A percentile compares a stretch with the other conserved stretches of the same genome.
phyloP scores from a whole-genome alignment of 306 rosid species.

The Alnus rubra region DNA sequence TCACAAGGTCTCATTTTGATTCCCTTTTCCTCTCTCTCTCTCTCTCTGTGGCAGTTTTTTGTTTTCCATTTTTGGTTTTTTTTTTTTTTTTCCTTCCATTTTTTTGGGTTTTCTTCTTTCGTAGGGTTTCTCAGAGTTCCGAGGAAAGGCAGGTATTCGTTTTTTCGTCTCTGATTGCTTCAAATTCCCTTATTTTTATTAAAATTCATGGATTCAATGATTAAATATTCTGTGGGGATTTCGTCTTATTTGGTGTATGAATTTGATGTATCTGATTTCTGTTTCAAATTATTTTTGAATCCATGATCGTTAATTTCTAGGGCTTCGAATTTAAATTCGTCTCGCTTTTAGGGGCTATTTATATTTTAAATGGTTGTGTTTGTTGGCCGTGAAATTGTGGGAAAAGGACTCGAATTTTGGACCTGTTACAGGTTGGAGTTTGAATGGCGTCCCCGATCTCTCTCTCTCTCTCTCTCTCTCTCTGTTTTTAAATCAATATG shows the following conservation, averaged over 20 bases:
- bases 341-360: not conserved
- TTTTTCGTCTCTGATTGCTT: conserved; percentile 1
- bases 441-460: not conserved
- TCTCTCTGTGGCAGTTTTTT: not conserved
- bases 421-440: not conserved
- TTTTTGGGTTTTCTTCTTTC: conserved; percentile 2
- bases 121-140: not conserved
- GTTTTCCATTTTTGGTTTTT: not conserved
- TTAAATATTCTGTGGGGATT: not conserved
- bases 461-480: not conserved
- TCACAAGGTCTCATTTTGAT: not conserved
- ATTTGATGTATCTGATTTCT: not conserved
- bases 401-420: not conserved
- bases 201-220: not conserved
- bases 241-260: not conserved
- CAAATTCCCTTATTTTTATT: not conserved
- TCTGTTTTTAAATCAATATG: not conserved
- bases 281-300: not conserved
- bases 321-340: not conserved
- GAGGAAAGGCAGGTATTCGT: conserved; percentile 14
- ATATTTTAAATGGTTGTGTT: not conserved
- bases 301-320: not conserved
- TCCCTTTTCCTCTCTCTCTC: not conserved
- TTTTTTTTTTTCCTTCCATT: not conserved
- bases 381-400: not conserved